phyloP scores from a whole-genome alignment of 805 yeast species.

The Grigorovia humatica region DNA sequence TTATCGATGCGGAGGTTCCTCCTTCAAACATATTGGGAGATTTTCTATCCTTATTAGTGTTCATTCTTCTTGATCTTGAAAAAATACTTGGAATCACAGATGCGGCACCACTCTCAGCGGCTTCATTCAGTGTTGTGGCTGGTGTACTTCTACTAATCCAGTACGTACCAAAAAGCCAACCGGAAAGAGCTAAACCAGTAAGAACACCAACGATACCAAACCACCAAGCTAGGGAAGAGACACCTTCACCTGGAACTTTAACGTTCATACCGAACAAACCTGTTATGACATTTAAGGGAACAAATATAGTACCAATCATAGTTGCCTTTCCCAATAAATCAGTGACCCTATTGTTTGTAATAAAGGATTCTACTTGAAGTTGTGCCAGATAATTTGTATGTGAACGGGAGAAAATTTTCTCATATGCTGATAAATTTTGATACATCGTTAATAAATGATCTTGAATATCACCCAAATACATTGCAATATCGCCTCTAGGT shows the following conservation, averaged over 20 bases:
- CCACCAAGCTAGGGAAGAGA: conserved; percentile 46
- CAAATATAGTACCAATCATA: conserved; percentile 75
- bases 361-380: conserved; percentile 83
- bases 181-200: conserved; percentile 30
- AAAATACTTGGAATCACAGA: conserved; percentile 26
- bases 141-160: conserved; percentile 29
- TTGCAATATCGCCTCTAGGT: conserved; percentile 85
- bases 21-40: not conserved
- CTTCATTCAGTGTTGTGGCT: conserved; percentile 27
- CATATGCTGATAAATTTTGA: conserved; percentile 81
- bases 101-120: conserved; percentile 26
- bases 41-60: not conserved
- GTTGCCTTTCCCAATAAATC: conserved; percentile 85
- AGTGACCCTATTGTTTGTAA: conserved; percentile 76
- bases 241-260: conserved; percentile 60
- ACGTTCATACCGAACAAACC: conserved; percentile 97
- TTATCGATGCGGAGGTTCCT: conserved; percentile 9
- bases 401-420: conserved; percentile 83
- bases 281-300: conserved; percentile 83
- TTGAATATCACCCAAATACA: conserved; percentile 90
- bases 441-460: conserved; percentile 96
- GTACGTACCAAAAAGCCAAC: conserved; percentile 34
- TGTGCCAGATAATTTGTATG: conserved; percentile 91
- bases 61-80: conserved; percentile 9
- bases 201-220: conserved; percentile 54